phyloP scores from a whole-genome alignment of 805 yeast species.

The Saccharomyces kudriavzevii region DNA sequence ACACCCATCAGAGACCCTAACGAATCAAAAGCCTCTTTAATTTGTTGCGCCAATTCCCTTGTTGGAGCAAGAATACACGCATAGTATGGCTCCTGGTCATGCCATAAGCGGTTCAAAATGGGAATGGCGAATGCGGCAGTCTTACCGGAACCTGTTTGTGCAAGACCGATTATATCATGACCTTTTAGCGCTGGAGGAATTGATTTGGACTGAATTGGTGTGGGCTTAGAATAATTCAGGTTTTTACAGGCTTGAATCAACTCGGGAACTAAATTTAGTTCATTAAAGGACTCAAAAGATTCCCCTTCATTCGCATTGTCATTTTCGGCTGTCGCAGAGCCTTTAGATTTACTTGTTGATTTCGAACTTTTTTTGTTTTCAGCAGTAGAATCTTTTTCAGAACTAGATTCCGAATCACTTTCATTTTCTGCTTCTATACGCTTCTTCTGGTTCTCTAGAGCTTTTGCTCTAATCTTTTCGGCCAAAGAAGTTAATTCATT shows the following conservation, averaged over 20 bases:
- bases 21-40: slow-evolving; percentile 92
- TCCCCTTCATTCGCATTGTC: slow-evolving; percentile 15
- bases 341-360: not conserved
- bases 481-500: slow-evolving; percentile 41
- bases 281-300: slow-evolving; percentile 38
- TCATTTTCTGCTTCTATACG: slow-evolving; percentile 3
- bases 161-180: slow-evolving; percentile 88
- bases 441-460: slow-evolving; percentile 28
- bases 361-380: not conserved
- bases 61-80: slow-evolving; percentile 86
- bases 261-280: slow-evolving; percentile 65
- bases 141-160: slow-evolving; percentile 97
- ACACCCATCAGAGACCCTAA: slow-evolving; percentile 87
- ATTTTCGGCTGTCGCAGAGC: slow-evolving; percentile 3
- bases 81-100: slow-evolving; percentile 78
- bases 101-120: slow-evolving; percentile 82
- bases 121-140: slow-evolving; percentile 98
- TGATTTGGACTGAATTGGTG: slow-evolving; percentile 88
- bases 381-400: slow-evolving; percentile 6
- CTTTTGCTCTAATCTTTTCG: slow-evolving; percentile 44
- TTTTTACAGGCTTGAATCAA: slow-evolving; percentile 69
- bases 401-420: slow-evolving; percentile 3
- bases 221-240: slow-evolving; percentile 72
- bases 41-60: slow-evolving; percentile 78
- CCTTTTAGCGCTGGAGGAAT: slow-evolving; percentile 88